A percentile compares a stretch with the other conserved stretches of the same genome.
Evolutionary conservation across 73 alveolate genomes (phyloP).

Genomic region (Chromera velia): DNA sequence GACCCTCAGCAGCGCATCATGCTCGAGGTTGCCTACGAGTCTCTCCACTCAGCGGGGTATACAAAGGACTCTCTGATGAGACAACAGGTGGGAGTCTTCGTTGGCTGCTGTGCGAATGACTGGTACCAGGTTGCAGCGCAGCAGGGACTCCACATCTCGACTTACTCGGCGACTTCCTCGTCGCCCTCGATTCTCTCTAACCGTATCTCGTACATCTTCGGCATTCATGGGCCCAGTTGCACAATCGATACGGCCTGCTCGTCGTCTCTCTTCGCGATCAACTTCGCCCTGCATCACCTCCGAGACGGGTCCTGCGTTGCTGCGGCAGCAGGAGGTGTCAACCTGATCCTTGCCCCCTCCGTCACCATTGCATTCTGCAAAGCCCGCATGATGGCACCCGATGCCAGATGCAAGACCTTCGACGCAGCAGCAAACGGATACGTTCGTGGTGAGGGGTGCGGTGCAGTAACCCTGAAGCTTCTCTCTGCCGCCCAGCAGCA

Average conservation of each 20-base stretch:
- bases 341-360: not conserved
- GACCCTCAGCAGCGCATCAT: constrained; percentile 46
- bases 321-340: constrained; percentile 8
- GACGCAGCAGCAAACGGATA: constrained; percentile 36
- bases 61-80: not conserved
- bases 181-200: constrained; percentile 22
- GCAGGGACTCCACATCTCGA: not conserved
- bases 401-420: constrained; percentile 36
- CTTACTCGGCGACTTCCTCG: not conserved
- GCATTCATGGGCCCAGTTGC: constrained; percentile 9
- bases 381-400: constrained; percentile 6
- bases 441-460: constrained; percentile 38
- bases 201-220: constrained; percentile 30
- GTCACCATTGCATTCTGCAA: not conserved
- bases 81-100: constrained; percentile 8
- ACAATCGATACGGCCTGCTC: not conserved
- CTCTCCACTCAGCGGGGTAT: constrained; percentile 37
- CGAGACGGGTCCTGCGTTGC: constrained; percentile 9
- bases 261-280: constrained; percentile 10
- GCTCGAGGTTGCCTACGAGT: constrained; percentile 31
- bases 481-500: not conserved
- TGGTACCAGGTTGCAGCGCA: not conserved
- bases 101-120: constrained; percentile 32
- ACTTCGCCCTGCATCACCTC: constrained; percentile 15
- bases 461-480: not conserved